Evolutionary conservation across 1,139 yeast genomes (phyloP), one percentile per base, ranked within the genome.

Genomic region (Hansenula lynferdii): DNA sequence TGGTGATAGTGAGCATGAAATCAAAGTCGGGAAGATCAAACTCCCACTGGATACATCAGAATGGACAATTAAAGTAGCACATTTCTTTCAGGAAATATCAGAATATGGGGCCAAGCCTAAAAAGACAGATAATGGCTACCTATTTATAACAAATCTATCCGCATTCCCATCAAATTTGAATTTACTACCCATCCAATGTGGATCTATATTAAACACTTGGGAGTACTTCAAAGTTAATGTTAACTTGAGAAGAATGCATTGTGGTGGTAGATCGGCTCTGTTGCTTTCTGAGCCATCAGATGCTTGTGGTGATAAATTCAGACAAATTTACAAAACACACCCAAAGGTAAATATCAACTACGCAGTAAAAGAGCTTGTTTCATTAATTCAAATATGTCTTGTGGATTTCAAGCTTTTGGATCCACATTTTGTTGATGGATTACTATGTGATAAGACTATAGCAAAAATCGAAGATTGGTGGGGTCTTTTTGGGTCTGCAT

Each of bases 201-300:
- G 95, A 2, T 44, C 43, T 34, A 61, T 77, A 4, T 55, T 75
- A 23, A 62, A 64, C 1, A 67, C 77, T 1, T 77, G 80, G 68
- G 69, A 70, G 29, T 44, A 40, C 32, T 89, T 85, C 53, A 70
- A 76, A 34, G 77, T 85, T 11, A 90, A 89, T 56, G 80, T 86
- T 39, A 81, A 89, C 59, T 64, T 92, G 49, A 76, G 84, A 50
- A 75, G 86, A 51, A 60, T 89, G 35, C 80, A 82, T 22, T 92
- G 97, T 57, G 83, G 90, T 35, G 95, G 97, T 8, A 67, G 98
- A 43, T 79, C 95, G 0, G 81, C 86, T 1, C 67, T 89, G 28
- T 64, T 87, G 30, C 70, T 85, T 14, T 69, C 80, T 5, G 67
- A 70, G 25, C 85, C 95, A 0, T 67, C 95, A 0, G 86, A 80